Evolutionary conservation across 768 basidiomycete genomes (phyloP).

Genomic region (Agrocybe pediades): DNA sequence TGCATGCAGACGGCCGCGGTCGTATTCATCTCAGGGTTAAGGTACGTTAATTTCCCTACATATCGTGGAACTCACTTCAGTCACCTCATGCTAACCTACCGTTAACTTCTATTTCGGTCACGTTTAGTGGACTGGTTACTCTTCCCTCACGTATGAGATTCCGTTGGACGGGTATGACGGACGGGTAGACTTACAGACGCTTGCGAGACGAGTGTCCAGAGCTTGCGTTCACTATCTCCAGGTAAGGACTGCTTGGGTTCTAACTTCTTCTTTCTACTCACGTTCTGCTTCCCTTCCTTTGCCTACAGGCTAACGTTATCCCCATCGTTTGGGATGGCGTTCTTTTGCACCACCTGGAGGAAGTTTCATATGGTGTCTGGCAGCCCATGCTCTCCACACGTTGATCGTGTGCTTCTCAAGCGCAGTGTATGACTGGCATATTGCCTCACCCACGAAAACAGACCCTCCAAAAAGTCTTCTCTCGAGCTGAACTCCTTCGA

Average conservation of each 20-base stretch:
- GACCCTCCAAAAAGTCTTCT: slow-evolving; percentile 1
- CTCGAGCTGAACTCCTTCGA: background rate
- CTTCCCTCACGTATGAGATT: slow-evolving; percentile 72
- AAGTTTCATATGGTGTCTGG: slow-evolving; percentile 69
- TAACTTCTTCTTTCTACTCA: slow-evolving; percentile 1
- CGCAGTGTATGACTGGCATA: background rate
- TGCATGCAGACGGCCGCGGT: slow-evolving; percentile 62
- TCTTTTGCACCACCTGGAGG: slow-evolving; percentile 71
- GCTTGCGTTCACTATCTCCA: slow-evolving; percentile 78
- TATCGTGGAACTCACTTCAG: too few species aligned
- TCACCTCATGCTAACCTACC: too few species aligned
- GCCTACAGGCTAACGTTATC: slow-evolving; percentile 61
- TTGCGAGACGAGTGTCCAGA: slow-evolving; percentile 68
- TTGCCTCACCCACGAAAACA: background rate
- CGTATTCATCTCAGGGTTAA: slow-evolving; percentile 64
- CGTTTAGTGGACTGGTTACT: slow-evolving; percentile 68
- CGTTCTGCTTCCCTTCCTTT: slow-evolving; percentile 3
- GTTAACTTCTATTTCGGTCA: too few species aligned
- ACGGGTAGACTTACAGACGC: slow-evolving; percentile 63
- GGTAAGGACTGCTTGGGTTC: slow-evolving; percentile 33
- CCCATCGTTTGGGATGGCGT: slow-evolving; percentile 71
- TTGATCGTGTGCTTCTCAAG: slow-evolving; percentile 23
- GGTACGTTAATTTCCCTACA: slow-evolving; percentile 38
- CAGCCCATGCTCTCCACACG: slow-evolving; percentile 63
- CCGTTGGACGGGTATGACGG: slow-evolving; percentile 70